Evolutionary conservation across 352 stramenopile species (phyloP).

Genomic region (Phytophthora quininea): DNA sequence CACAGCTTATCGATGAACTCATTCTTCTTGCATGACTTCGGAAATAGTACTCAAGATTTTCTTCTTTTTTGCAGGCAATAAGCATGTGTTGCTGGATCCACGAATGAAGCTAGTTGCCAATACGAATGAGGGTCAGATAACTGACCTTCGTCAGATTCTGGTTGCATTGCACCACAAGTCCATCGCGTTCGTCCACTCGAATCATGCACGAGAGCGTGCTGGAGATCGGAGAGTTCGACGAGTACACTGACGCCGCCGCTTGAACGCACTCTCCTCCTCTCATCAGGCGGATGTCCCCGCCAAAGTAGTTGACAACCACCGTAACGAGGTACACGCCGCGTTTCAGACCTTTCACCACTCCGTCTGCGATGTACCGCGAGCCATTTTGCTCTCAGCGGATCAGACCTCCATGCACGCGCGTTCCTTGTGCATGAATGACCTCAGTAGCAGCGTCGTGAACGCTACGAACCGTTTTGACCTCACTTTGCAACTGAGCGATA

Average conservation of each 20-base stretch:
- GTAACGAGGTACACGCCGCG: background rate
- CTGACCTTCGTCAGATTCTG: background rate
- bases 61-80: too few species aligned
- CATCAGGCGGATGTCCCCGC: background rate
- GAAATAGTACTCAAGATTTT: too few species aligned
- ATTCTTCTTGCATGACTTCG: too few species aligned
- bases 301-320: background rate
- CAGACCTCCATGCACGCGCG: background rate
- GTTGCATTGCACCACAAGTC: background rate
- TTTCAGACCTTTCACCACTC: background rate
- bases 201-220: background rate
- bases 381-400: background rate
- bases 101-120: background rate
- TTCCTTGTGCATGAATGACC: background rate
- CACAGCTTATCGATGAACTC: too few species aligned
- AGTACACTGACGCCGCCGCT: background rate
- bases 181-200: background rate
- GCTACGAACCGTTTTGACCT: conserved; percentile 10
- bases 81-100: too few species aligned
- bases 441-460: background rate
- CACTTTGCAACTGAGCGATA: conserved; percentile 2
- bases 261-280: background rate
- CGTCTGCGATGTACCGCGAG: background rate
- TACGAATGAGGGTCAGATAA: background rate
- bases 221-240: background rate